Evolutionary conservation across 2,329 filamentous ascomycete species (phyloP).

Genomic region (Colletotrichum godetiae): DNA sequence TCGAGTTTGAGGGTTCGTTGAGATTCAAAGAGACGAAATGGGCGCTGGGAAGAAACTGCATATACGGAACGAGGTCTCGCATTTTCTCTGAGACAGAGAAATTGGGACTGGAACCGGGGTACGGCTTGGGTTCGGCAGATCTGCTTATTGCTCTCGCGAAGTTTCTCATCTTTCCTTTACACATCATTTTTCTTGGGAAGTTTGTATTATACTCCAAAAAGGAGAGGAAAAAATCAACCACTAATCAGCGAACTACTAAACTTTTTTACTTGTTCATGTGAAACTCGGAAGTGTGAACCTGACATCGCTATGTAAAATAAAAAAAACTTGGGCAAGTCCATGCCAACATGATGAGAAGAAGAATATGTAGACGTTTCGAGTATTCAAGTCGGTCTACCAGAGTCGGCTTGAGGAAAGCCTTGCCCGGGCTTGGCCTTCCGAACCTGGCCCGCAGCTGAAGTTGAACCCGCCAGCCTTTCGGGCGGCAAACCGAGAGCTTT

Average conservation of each 20-base stretch:
- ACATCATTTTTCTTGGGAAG: neutral
- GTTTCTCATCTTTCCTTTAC: neutral
- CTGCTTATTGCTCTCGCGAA: neutral
- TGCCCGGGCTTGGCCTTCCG: neutral
- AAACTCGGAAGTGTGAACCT: neutral
- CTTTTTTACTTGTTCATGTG: neutral
- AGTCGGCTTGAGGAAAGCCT: neutral
- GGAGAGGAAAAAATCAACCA: neutral
- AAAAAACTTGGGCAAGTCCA: no score
- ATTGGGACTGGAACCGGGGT: neutral
- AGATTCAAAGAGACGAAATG: neutral
- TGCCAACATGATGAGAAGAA: neutral
- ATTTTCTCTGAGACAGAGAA: neutral
- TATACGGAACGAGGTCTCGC: neutral
- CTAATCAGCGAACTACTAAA: neutral
- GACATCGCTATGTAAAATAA: neutral
- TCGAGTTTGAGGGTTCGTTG: neutral
- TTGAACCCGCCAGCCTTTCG: neutral
- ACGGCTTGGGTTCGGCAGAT: slow-evolving; percentile 8
- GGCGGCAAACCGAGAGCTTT: neutral
- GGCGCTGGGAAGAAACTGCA: neutral
- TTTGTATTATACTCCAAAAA: neutral
- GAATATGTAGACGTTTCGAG: no score
- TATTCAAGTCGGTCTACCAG: neutral
- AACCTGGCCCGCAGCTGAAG: neutral